Percentiles rank a stretch among this genome's conserved stretches.
Conservation (phyloP, 345 rosid genomes). For the Arabis alpina region DNA sequence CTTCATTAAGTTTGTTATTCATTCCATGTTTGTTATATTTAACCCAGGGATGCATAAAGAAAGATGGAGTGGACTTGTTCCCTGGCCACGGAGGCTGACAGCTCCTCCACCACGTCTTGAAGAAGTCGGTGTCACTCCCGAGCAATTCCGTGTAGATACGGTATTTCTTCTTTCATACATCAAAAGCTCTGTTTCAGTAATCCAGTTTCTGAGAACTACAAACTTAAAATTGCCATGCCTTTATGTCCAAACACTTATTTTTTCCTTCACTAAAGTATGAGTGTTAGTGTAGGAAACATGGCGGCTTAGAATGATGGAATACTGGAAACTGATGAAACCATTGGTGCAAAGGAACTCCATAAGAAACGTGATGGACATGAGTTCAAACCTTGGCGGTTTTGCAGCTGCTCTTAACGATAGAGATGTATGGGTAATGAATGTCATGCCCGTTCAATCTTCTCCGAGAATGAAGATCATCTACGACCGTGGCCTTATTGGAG, state of each 20-base stretch:
- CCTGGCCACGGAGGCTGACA: constrained; percentile 88
- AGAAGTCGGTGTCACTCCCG: constrained; percentile 71
- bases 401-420: constrained; percentile 81
- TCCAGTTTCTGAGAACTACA: background rate
- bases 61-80: constrained; percentile 78
- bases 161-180: constrained; percentile 44
- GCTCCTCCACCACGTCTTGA: constrained; percentile 81
- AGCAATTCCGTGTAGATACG: constrained; percentile 74
- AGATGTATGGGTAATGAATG: constrained; percentile 98
- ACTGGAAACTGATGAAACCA: constrained; percentile 91
- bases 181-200: background rate
- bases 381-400: constrained; percentile 89
- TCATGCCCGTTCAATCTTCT: constrained; percentile 70
- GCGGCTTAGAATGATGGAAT: constrained; percentile 80
- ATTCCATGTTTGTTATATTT: background rate
- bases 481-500: constrained; percentile 96
- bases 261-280: constrained; percentile 11
- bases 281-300: constrained; percentile 69
- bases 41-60: constrained; percentile 76
- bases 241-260: background rate
- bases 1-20: constrained; percentile 10
- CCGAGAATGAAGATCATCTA: constrained; percentile 80
- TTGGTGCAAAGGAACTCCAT: constrained; percentile 71
- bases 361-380: constrained; percentile 99
- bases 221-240: background rate